Evolutionary conservation across 2,329 filamentous ascomycete species (phyloP), one percentile per base, ranked within the genome.

Genomic region (Coleophoma cylindrospora): DNA sequence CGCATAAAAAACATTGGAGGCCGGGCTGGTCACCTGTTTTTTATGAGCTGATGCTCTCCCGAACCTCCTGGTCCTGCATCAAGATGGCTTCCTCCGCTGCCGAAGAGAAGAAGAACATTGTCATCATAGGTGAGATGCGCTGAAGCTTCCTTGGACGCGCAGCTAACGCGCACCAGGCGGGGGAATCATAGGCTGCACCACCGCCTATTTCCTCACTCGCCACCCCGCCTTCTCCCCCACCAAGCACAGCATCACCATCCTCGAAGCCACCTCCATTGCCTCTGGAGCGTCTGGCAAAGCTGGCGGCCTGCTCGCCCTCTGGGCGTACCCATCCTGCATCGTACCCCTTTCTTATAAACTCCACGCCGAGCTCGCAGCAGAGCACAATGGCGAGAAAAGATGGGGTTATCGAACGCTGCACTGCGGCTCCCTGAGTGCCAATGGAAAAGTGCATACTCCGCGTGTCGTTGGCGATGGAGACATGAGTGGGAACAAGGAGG

Each of bases 221-320:
- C 91, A 97, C 66, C 84, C 89, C 27, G 83, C 80, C 32, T 97
- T 88, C 72, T 79, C 94, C 66, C 83, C 84, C 40, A 70, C 79
- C 19, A 79, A 81, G 48, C 89, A 96, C 66, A 84, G 76, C 48
- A 86, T 97, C 61, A 95, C 88, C 1, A 75, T 99, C 32, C 77
- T 97, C 49, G 94, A 99, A 74, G 91, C 94, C 1, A 84, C 83
- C 3, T 77, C 84, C 41, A 85, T 97, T 56, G 94, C 94, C 7
- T 83, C 89, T n/a, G 92, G 89, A 21, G 92, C 94, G 36, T 96
- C 91, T 9, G 94, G 94, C 38, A 97, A 96, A 71, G 92, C 94
- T 0, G 94, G 94, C 14, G 94, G 94, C 1, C 76, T 99, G 4
- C 77, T 99, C 19, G 94, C 86, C 1, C 74, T 91, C 14, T 97